A percentile compares a stretch with the other conserved stretches of the same genome.
phyloP scores from a whole-genome alignment of 176 grass and related monocot species.

The maize (Zea mays) region DNA sequence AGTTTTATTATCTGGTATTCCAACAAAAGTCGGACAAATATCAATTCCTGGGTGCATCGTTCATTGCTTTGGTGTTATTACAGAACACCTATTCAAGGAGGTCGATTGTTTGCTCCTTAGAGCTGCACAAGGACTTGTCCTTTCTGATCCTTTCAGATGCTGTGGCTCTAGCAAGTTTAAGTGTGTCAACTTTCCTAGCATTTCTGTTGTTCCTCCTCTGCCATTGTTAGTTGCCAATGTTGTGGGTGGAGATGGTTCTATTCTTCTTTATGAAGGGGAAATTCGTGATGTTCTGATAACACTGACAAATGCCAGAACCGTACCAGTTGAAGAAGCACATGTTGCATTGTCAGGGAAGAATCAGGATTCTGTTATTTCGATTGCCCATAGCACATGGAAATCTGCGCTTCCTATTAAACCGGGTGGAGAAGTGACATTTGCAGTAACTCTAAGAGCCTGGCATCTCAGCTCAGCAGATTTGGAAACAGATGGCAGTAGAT shows the following conservation, averaged over 20 bases:
- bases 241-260: conserved; percentile 88
- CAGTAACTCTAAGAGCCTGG: conserved; percentile 91
- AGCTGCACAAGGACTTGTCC: conserved; percentile 94
- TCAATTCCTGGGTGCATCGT: conserved; percentile 97
- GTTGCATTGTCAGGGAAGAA: conserved; percentile 93
- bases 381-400: conserved; percentile 71
- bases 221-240: conserved; percentile 87
- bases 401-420: conserved; percentile 90
- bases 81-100: conserved; percentile 98
- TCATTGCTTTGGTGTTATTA: conserved; percentile 98
- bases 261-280: conserved; percentile 98
- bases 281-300: conserved; percentile 87
- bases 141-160: conserved; percentile 97
- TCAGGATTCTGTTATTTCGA: conserved; percentile 88
- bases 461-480: conserved; percentile 78
- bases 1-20: conserved; percentile 89
- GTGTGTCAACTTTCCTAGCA: conserved; percentile 70
- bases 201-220: conserved; percentile 73
- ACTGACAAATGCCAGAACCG: conserved; percentile 90
- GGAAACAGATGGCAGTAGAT: conserved; percentile 72
- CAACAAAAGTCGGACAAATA: conserved; percentile 79
- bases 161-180: conserved; percentile 95
- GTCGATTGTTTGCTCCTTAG: conserved; percentile 90
- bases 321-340: conserved; percentile 92
- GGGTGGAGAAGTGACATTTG: conserved; percentile 88